Base-by-base conservation (phyloP, 352 stramenopile species). In the Globisporangium rhizosaccharum region DNA sequence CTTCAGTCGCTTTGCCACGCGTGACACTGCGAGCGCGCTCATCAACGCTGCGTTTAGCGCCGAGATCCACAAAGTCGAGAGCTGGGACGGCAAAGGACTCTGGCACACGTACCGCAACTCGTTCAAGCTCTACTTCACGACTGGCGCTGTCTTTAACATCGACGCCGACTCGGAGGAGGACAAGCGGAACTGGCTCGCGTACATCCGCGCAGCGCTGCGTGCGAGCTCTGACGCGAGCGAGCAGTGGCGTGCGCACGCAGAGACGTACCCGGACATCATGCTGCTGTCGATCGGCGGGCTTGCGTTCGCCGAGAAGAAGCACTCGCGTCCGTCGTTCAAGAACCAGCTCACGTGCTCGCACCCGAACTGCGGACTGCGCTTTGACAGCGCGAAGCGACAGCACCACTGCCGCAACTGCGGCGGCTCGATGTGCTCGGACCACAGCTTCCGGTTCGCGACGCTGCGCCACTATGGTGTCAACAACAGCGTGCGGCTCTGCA, bases 361-460 rank as follows among this genome's bases (percentile, higher is more conserved):
- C 41, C 74, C 77, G 11, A 76, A 68, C 28, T 93, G 84, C 54
- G 56, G 67, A n/a, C 71, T 83, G 48, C 78, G 78, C 25, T 91
- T 93, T 53, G 84, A 93, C 56, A 85, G 71, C 56, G 78, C 79
- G 3, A 90, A 89, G 68, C 76, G 84, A 23, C 84, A 93, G 63
- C 84, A 93, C 54, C 81, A 93, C 66, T 93, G 84, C 44, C 82
- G 81, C 10, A 93, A 90, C 65, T 93, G 84, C 44, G 84, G 84
- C 12, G 79, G 79, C 20, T 87, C 81, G 0, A 75, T 91, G 18
- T 93, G 84, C 59, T 91, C 84, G 10, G 80, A 91, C 62, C 84
- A 93, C 64, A 93, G 84, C 65, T 80, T 73, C 23, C 74, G 76
- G 15, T 93, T 88, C 30, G 75, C 81, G 11, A 61, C 84, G 56